Evolutionary conservation across 2,329 filamentous ascomycete genomes (phyloP).

Genomic region (Alternaria hordeiaustralica): DNA sequence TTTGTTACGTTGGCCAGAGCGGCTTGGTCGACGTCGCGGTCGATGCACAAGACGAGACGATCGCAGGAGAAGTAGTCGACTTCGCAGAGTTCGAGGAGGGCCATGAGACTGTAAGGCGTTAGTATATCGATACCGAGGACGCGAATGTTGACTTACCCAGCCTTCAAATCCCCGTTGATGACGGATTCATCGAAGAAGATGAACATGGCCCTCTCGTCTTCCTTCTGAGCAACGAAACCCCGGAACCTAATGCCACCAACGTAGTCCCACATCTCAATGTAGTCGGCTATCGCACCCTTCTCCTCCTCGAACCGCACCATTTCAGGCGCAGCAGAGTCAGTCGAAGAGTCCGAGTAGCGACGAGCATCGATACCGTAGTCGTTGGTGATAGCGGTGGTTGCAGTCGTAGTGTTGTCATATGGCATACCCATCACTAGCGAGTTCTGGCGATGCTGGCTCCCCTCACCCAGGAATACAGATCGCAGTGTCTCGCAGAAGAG

Average conservation of each 20-base stretch:
- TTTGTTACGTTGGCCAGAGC: conserved; percentile 74
- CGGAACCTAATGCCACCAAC: conserved; percentile 82
- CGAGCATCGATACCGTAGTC: conserved; percentile 38
- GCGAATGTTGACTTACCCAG: conserved; percentile 68
- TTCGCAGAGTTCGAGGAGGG: conserved; percentile 86
- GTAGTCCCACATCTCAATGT: conserved; percentile 86
- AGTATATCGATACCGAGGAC: conserved; percentile 9
- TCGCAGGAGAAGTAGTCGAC: conserved; percentile 73
- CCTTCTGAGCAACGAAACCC: conserved; percentile 78
- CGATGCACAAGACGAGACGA: conserved; percentile 80
- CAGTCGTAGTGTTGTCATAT: conserved; percentile 5
- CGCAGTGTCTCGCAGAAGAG: conserved; percentile 98
- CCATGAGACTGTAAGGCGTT: conserved; percentile 64
- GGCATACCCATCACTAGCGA: conserved; percentile 85
- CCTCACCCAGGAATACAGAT: conserved; percentile 95
- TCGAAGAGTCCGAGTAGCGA: conserved; percentile 27
- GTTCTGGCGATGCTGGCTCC: conserved; percentile 76
- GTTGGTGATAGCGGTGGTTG: conserved; percentile 38
- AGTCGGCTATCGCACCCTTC: conserved; percentile 60
- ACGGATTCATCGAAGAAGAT: conserved; percentile 83
- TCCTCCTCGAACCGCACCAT: conserved; percentile 20
- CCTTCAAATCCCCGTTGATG: conserved; percentile 79
- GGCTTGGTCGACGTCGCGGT: conserved; percentile 68
- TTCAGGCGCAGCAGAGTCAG: conserved; percentile 45
- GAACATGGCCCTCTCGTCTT: conserved; percentile 77